Evolutionary conservation across 352 stramenopile genomes (phyloP), one percentile per base, ranked within the genome.

Genomic region (Plasmopara halstedii): DNA sequence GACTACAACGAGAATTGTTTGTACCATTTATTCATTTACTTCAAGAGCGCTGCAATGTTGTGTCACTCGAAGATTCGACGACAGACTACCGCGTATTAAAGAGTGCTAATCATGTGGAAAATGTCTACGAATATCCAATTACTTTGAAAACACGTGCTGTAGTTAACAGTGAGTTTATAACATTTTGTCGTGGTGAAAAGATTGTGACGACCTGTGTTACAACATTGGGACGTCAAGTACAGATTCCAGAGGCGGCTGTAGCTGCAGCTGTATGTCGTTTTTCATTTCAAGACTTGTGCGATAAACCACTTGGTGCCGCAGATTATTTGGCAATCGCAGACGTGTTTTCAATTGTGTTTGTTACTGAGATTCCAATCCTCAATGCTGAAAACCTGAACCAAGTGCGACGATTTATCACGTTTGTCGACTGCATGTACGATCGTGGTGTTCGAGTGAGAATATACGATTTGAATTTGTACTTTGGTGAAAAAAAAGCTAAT

Each of bases 361-460:
- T 99, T 25, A 69, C 87, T 35, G 69, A 97, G 45, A 91, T 99
- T 50, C 94, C 95, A 6, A 45, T 70, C 15, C 67, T 98, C 13
- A 81, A 75, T 13, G 58, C 95, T 9, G 67, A 91, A n/a, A 70
- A 81, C 46, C 87, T 97, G 45, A 96, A 98, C 64, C 58, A 84
- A 53, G 80, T 88, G 53, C 82, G 95, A 42, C 85, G 96, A 43
- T 99, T 99, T 61, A 98, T 99, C 59, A 99, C 95, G 10, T 89
- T 99, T 39, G 79, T 99, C 50, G 96, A 99, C 70, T 96, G 97
- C 67, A 83, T 99, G 68, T 99, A 99, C 62, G 95, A 99, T 59
- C 81, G 73, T 31, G 67, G 70, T 45, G 75, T 88, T 3, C 60
- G 64, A 52, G 74, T 90, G 60, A 21, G 77, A n/a, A n/a, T n/a